phyloP scores from a whole-genome alignment of 352 stramenopile genomes.

The Pythium volutum region DNA sequence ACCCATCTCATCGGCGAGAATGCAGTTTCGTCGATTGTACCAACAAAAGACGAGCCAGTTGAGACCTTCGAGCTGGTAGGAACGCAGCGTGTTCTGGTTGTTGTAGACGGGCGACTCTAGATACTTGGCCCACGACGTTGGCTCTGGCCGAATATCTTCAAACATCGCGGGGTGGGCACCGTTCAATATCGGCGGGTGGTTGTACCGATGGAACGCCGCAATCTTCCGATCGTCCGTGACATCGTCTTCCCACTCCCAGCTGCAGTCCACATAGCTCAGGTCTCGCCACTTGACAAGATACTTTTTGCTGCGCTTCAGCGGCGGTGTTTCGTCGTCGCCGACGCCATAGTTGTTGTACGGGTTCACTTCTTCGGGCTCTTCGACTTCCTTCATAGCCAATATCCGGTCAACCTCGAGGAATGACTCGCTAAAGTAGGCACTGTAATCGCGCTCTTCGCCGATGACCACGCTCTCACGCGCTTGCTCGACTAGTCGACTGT shows the following conservation, averaged over 20 bases:
- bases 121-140: constrained; percentile 85
- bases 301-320: constrained; percentile 83
- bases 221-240: constrained; percentile 90
- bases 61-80: constrained; percentile 98
- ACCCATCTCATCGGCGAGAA: constrained; percentile 87
- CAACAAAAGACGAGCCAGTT: constrained; percentile 98
- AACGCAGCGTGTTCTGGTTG: constrained; percentile 93
- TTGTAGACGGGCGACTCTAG: constrained; percentile 88
- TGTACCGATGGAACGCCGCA: constrained; percentile 81
- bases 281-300: constrained; percentile 92
- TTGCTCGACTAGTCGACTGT: constrained; percentile 76
- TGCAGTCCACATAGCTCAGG: constrained; percentile 87
- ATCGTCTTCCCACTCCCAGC: constrained; percentile 89
- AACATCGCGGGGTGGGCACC: constrained; percentile 80
- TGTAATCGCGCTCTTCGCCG: constrained; percentile 74
- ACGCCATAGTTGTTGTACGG: constrained; percentile 57
- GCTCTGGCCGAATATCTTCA: constrained; percentile 76
- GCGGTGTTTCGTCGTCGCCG: constrained; percentile 36
- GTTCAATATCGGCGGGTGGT: constrained; percentile 83
- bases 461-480: constrained; percentile 72
- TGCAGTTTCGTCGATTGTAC: constrained; percentile 95
- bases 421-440: constrained; percentile 79
- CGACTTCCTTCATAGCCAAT: constrained; percentile 69
- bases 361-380: constrained; percentile 71
- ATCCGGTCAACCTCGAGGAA: constrained; percentile 86